Percentiles rank a stretch among this genome's conserved stretches.
Conservation (phyloP, 2,329 filamentous ascomycete genomes). For the Albophoma yamanashiensis region DNA sequence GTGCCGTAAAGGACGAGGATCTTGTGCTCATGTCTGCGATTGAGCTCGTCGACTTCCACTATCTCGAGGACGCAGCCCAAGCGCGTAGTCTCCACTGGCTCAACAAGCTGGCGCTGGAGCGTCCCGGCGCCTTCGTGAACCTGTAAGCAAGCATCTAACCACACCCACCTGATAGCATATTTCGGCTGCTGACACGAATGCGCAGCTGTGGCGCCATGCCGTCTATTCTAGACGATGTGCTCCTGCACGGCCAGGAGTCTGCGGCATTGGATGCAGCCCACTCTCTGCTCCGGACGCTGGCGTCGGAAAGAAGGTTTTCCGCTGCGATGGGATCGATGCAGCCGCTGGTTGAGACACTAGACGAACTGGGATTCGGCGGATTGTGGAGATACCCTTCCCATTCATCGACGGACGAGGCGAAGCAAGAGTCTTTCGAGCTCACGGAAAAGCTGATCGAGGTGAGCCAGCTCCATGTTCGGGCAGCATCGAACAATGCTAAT, state of each 20-base stretch:
- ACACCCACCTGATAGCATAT: not conserved
- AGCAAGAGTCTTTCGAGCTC: constrained; percentile 39
- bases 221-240: constrained; percentile 47
- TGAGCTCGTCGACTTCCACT: constrained; percentile 55
- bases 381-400: constrained; percentile 49
- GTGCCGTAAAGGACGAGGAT: constrained; percentile 47
- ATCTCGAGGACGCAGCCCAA: constrained; percentile 52
- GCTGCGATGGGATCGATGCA: constrained; percentile 35
- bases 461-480: constrained; percentile 9
- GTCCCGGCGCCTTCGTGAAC: constrained; percentile 46
- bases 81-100: constrained; percentile 49
- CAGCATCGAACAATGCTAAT: not conserved
- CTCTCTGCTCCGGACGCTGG: constrained; percentile 46
- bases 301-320: constrained; percentile 40
- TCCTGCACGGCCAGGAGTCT: constrained; percentile 53
- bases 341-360: constrained; percentile 40
- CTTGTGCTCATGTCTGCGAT: constrained; percentile 53
- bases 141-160: constrained; percentile 33
- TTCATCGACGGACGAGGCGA: constrained; percentile 35
- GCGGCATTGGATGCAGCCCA: constrained; percentile 51
- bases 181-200: constrained; percentile 3
- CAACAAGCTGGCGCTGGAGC: constrained; percentile 40
- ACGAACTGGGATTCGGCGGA: constrained; percentile 52
- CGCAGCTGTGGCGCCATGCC: constrained; percentile 44
- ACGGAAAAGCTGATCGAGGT: constrained; percentile 54